phyloP scores from a whole-genome alignment of 1,284 basidiomycete species.

The Phellinidium pouzarii region DNA sequence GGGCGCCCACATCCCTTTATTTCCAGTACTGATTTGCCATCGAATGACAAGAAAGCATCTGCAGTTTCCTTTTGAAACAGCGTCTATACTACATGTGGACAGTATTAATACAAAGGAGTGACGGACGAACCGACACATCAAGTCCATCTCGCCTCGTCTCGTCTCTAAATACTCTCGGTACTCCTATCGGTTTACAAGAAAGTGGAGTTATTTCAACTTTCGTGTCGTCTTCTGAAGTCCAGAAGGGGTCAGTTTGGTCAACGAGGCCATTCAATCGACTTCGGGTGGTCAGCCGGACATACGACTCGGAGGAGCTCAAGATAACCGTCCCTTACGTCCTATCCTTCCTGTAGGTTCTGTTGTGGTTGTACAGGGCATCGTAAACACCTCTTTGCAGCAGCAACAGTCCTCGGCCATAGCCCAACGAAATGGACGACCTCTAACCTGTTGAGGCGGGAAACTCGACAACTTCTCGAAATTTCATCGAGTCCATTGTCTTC shows the following conservation, averaged over 20 bases:
- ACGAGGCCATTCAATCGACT: constrained; percentile 11
- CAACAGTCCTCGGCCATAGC: not conserved
- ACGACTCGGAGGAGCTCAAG: constrained; percentile 12
- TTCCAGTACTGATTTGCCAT: not conserved
- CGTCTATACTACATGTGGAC: not conserved
- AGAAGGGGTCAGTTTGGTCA: too few species aligned
- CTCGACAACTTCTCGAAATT: not conserved
- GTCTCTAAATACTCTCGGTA: not conserved
- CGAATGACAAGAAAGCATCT: not conserved
- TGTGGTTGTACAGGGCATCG: constrained; percentile 74
- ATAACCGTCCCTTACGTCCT: constrained; percentile 29
- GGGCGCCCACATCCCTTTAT: not conserved
- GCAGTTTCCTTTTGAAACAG: not conserved
- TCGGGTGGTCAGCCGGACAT: constrained; percentile 15
- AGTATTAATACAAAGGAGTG: not conserved
- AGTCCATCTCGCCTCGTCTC: not conserved
- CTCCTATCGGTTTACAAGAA: not conserved
- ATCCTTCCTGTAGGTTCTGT: constrained; percentile 70
- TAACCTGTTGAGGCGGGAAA: not conserved
- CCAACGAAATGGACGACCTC: not conserved
- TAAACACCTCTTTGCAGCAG: constrained; percentile 49
- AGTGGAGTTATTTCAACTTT: not conserved
- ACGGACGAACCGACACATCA: not conserved
- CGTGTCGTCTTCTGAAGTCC: not conserved
- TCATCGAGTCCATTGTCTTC: not conserved